Evolutionary conservation across 306 rosid genomes (phyloP).

Genomic region (Quercus bicolor): DNA sequence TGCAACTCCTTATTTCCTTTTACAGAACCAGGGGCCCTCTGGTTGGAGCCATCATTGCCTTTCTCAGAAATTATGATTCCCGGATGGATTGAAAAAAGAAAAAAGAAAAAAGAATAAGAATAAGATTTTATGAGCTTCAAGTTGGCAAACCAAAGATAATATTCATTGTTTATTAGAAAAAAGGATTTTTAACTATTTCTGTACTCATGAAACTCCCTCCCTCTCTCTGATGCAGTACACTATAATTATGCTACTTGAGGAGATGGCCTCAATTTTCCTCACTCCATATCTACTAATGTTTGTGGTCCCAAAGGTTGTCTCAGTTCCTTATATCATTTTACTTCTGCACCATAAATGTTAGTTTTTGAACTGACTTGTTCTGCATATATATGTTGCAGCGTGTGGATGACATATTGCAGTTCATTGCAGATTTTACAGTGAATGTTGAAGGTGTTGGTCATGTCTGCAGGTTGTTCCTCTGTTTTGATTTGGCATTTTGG

Average conservation of each 20-base stretch:
- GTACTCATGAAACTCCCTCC: conserved; percentile 18
- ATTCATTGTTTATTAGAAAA: background rate
- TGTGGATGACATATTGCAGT: conserved; percentile 87
- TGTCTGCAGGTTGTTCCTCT: conserved; percentile 81
- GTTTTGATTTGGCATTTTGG: background rate
- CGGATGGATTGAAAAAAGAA: background rate
- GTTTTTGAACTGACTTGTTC: conserved; percentile 17
- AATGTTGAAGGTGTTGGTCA: conserved; percentile 94
- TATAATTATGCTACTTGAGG: conserved; percentile 97
- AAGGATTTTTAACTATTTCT: conserved; percentile 11
- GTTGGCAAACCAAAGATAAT: background rate
- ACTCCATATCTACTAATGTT: conserved; percentile 86
- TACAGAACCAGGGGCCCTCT: too few relatives aligned
- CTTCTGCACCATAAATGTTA: background rate
- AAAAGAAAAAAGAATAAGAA: background rate
- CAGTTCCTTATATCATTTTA: background rate
- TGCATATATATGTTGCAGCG: conserved; percentile 53
- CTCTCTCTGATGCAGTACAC: conserved; percentile 57
- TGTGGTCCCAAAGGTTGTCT: conserved; percentile 77
- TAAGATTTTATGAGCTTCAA: background rate
- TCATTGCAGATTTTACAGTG: conserved; percentile 72
- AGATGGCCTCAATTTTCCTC: conserved; percentile 93
- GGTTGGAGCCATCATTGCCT: too few relatives aligned
- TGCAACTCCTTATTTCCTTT: too few relatives aligned
- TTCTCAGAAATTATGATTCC: background rate